These are phyloP conservation scores for Triticum aestivum DNA, from an alignment of 176 grass and related monocot genomes.

Conservation along the genomic window DNA sequence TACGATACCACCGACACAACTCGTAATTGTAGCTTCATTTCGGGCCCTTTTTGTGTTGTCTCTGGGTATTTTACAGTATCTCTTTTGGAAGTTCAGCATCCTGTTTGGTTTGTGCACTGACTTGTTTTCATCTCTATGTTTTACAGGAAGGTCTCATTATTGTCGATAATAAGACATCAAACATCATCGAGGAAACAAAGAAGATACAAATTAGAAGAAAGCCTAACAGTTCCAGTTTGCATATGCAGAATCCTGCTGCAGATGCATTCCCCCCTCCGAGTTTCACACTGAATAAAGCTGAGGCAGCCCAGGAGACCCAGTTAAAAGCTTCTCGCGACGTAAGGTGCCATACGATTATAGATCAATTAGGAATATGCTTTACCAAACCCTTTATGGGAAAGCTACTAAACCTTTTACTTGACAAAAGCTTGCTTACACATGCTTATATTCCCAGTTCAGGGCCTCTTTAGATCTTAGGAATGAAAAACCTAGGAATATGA, in stretches of 20 bases:
- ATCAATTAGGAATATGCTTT: conserved; percentile 17
- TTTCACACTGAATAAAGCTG: conserved; percentile 17
- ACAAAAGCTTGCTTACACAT: neutral
- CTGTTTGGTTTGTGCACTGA: neutral
- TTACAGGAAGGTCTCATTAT: conserved; percentile 53
- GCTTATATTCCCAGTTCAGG: neutral
- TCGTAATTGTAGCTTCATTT: neutral
- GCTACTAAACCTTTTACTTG: neutral
- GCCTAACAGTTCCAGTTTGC: conserved; percentile 14
- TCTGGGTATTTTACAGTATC: neutral
- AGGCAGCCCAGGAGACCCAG: conserved; percentile 28
- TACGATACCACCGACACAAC: neutral
- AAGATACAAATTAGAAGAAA: conserved; percentile 69
- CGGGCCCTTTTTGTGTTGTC: neutral
- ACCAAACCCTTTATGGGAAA: neutral
- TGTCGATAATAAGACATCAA: conserved; percentile 53
- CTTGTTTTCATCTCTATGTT: neutral
- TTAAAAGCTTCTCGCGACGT: conserved; percentile 72
- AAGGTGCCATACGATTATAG: conserved; percentile 60
- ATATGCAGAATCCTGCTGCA: neutral
- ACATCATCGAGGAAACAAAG: conserved; percentile 64
- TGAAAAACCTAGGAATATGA: neutral
- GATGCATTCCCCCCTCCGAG: conserved; percentile 22
- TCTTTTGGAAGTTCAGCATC: neutral
- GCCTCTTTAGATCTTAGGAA: neutral